A percentile compares a stretch with the other conserved stretches of the same genome.
phyloP scores from a whole-genome alignment of 345 rosid genomes.

The Carallia pectinifolia region DNA sequence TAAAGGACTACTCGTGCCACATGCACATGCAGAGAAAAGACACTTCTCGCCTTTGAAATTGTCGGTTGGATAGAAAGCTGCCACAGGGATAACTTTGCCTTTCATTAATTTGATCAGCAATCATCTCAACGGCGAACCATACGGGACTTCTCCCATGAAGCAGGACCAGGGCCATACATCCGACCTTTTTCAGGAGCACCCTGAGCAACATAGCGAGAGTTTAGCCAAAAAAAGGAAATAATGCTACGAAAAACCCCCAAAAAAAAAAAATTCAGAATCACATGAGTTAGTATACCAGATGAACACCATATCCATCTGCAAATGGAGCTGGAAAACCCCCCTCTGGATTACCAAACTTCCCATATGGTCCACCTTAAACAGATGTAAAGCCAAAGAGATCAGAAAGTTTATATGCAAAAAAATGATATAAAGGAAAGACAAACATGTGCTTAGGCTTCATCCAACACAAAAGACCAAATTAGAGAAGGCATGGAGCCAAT shows the following conservation, averaged over 20 bases:
- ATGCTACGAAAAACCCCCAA: not conserved
- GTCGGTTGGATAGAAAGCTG: constrained; percentile 13
- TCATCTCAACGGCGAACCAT: constrained; percentile 55
- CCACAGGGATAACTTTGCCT: constrained; percentile 22
- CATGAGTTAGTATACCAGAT: constrained; percentile 45
- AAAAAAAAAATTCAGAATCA: not conserved
- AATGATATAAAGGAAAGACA: not conserved
- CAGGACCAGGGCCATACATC: constrained; percentile 61
- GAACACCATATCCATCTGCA: constrained; percentile 64
- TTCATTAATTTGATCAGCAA: constrained; percentile 22
- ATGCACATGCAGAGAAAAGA: constrained; percentile 32
- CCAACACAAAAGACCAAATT: not conserved
- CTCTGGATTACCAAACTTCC: constrained; percentile 50
- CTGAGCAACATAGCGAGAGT: constrained; percentile 37
- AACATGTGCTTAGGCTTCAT: not conserved
- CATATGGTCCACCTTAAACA: constrained; percentile 65
- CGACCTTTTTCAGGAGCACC: constrained; percentile 63
- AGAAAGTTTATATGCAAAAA: not conserved
- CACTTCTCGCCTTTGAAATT: constrained; percentile 32
- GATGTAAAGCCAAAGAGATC: constrained; percentile 23
- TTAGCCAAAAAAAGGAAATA: constrained; percentile 10
- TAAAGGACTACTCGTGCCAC: constrained; percentile 34
- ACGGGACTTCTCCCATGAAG: constrained; percentile 74
- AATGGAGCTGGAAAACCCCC: constrained; percentile 58
- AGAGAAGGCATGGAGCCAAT: not conserved